Evolutionary conservation across 768 basidiomycete genomes (phyloP).

Genomic region (Lactifluus piperatus): DNA sequence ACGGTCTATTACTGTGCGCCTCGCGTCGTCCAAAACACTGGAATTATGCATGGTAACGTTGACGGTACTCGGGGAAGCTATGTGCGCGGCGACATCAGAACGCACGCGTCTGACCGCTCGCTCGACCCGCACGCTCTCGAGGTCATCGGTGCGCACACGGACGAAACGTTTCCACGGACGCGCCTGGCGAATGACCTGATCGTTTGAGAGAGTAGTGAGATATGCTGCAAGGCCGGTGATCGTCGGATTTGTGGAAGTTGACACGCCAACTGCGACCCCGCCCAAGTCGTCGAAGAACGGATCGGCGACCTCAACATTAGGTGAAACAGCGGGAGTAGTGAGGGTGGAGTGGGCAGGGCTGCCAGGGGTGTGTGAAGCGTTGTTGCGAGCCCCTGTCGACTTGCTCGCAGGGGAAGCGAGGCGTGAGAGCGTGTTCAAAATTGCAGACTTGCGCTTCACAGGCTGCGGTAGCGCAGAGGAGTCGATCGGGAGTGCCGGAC

Average conservation of each 20-base stretch:
- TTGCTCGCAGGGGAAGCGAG: constrained; percentile 66
- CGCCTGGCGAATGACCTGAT: constrained; percentile 48
- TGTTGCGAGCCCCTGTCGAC: constrained; percentile 31
- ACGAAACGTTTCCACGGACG: constrained; percentile 83
- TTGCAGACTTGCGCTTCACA: constrained; percentile 70
- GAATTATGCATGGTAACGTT: constrained; percentile 17
- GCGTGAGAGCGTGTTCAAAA: constrained; percentile 79
- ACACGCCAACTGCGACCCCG: constrained; percentile 20
- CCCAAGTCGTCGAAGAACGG: constrained; percentile 40
- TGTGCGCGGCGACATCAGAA: constrained; percentile 74
- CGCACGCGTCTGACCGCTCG: constrained; percentile 81
- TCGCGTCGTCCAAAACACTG: constrained; percentile 8
- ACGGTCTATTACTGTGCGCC: constrained; percentile 8
- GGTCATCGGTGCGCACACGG: constrained; percentile 75
- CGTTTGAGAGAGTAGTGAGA: constrained; percentile 70
- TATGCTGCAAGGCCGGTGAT: constrained; percentile 65
- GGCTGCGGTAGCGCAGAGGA: constrained; percentile 43
- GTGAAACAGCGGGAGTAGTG: constrained; percentile 41
- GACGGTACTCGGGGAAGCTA: constrained; percentile 28
- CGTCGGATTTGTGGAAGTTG: constrained; percentile 27
- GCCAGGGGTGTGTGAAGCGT: constrained; percentile 15
- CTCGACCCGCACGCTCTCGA: constrained; percentile 81
- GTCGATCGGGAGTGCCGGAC: constrained; percentile 58
- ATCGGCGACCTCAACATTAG: constrained; percentile 48
- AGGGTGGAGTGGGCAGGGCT: constrained; percentile 29